Base-by-base conservation (phyloP, 129 eudicot genomes). In the Lactuca saligna region DNA sequence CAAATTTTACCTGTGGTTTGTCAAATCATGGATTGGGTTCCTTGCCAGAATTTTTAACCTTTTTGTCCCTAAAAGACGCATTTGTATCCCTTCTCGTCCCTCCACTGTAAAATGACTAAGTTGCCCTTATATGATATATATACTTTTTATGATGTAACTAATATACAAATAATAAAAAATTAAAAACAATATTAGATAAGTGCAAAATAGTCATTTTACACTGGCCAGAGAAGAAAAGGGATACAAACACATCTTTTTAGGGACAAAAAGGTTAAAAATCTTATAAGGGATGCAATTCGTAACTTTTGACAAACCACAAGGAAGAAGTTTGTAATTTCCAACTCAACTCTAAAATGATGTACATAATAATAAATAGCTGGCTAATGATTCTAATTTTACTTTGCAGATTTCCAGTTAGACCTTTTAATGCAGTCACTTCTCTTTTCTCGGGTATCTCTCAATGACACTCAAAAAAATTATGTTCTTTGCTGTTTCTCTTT, bases 391-490 rank as follows among this genome's bases (percentile, higher is more conserved):
- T 59, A 41, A 33, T 73, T 58, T 69, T 76, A 56, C 72, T 58
- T 46, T 89, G 88, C 97, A 93, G 99, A 85, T 39, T 93, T 93
- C 76, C 95, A 80, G 87, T 90, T 93, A 63, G 99, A 93, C 60
- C 95, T 93, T 73, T 56, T 93, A 78, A 87, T 93, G 95, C 99
- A 93, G 69, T 93, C 97, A 56, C 93, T 89, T 59, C 64, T 75
- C 78, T 89, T 93, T 82, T 87, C 99, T 65, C 90, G 97, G 88
- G 99, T 93, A 90, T 44, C 54, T 65, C 73, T 67, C 53, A 17
- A 32, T 41, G 60, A 46, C 57, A 54, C 57, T 70, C 56, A 54
- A 57, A 37, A 55, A 46, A 39, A 13, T 50, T 2, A 42, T 37
- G 7, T 37, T 9, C 38, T 15, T 70, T 32, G 13, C 6, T 51